These are phyloP conservation scores for Phytophthora gonapodyides DNA, from an alignment of 352 stramenopile species.

Conservation along the genomic window DNA sequence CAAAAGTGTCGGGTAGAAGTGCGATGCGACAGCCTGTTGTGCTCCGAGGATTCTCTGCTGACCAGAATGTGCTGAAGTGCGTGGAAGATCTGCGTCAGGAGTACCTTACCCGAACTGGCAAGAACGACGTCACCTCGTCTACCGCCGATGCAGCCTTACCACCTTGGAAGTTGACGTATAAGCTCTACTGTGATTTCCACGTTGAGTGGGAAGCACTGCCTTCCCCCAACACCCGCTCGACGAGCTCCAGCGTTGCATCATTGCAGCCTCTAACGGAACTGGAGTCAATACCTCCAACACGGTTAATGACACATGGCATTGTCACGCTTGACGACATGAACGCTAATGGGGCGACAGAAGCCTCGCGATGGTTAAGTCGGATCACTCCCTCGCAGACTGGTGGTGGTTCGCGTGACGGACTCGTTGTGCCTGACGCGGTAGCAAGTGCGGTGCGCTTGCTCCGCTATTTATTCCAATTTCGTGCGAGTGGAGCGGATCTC, in stretches of 20 bases:
- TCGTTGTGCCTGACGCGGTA: slow-evolving; percentile 38
- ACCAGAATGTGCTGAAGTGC: slow-evolving; percentile 84
- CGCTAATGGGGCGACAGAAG: slow-evolving; percentile 23
- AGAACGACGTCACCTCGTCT: slow-evolving; percentile 9
- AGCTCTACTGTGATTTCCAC: slow-evolving; percentile 69
- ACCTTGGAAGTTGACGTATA: slow-evolving; percentile 81
- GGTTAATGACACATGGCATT: slow-evolving; percentile 28
- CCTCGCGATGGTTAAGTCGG: slow-evolving; percentile 28
- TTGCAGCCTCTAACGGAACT: slow-evolving; percentile 25
- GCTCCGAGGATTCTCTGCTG: slow-evolving; percentile 54
- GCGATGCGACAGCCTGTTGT: slow-evolving; percentile 25
- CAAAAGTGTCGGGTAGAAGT: slow-evolving; percentile 14
- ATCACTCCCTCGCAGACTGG: slow-evolving; percentile 21
- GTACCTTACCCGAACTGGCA: slow-evolving; percentile 7
- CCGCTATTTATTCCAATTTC: slow-evolving; percentile 62
- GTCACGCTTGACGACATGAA: slow-evolving; percentile 27
- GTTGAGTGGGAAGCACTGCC: slow-evolving; percentile 55
- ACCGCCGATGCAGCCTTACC: slow-evolving; percentile 29
- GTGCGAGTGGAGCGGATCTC: slow-evolving; percentile 22
- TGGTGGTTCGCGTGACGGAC: slow-evolving; percentile 8
- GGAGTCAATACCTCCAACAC: slow-evolving; percentile 13
- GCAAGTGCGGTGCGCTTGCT: slow-evolving; percentile 59
- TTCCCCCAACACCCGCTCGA: slow-evolving; percentile 7
- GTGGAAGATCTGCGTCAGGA: slow-evolving; percentile 56
- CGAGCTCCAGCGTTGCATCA: neutral